Evolutionary conservation across 2,329 filamentous ascomycete species (phyloP), one percentile per base, ranked within the genome.

Genomic region (Diplodia seriata): DNA sequence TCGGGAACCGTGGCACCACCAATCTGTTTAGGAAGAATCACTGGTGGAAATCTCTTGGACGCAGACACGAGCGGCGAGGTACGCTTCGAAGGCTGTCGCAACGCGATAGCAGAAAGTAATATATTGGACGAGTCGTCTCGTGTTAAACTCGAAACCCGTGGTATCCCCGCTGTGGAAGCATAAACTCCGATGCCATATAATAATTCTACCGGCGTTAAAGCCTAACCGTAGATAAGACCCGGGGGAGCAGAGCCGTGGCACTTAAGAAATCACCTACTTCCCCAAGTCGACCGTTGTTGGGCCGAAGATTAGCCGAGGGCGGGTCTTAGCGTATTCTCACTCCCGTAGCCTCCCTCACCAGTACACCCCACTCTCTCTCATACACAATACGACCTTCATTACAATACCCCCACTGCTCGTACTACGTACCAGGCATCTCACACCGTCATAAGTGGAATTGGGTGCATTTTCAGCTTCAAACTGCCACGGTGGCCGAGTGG

Each of bases 401-500:
- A n/a, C n/a, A n/a, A n/a, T n/a, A n/a, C n/a, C n/a, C n/a, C n/a
- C n/a, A n/a, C n/a, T n/a, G n/a, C n/a, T n/a, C n/a, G n/a, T n/a
- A n/a, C n/a, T n/a, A n/a, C n/a, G n/a, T n/a, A n/a, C n/a, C n/a
- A n/a, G n/a, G n/a, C n/a, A n/a, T n/a, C n/a, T n/a, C n/a, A n/a
- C n/a, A 23, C 23, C 23, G 23, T 23, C 23, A 47, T 47, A 59
- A 59, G 38, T 59, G 36, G 31, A 43, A 4, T 6, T 3, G 3
- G 20, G 56, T 14, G 11, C 56, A n/a, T 29, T 43, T 43, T 43
- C 14, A 59, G 56, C 56, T 59, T 59, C 47, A 64, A 64, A 51
- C n/a, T 26, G 63, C 63, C 40, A 54, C 33, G 49, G 63, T 66
- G 63, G 63, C 63, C 63, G 63, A 66, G 63, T 66, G 63, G 63